phyloP scores from a whole-genome alignment of 768 basidiomycete species.

The Russula dissimulans region DNA sequence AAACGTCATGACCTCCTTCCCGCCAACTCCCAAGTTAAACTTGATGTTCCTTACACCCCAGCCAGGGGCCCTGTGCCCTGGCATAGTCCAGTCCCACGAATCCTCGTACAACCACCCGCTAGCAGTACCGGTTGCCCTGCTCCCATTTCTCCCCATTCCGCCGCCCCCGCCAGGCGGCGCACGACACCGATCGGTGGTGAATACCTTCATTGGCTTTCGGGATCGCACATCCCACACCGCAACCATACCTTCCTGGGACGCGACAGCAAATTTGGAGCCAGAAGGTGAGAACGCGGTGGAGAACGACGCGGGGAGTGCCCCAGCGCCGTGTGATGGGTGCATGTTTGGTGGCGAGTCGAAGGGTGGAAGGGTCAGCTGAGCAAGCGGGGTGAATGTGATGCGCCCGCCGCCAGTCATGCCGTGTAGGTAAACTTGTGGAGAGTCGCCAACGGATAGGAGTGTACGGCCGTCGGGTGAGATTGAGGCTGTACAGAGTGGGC shows the following conservation, averaged over 20 bases:
- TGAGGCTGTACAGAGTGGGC: slow-evolving; percentile 45
- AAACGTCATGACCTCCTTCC: slow-evolving; percentile 76
- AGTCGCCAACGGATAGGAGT: slow-evolving; percentile 86
- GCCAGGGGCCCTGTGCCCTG: slow-evolving; percentile 47
- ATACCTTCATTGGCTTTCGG: slow-evolving; percentile 57
- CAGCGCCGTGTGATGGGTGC: slow-evolving; percentile 1
- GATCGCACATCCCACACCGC: slow-evolving; percentile 80
- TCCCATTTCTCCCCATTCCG: slow-evolving; percentile 12
- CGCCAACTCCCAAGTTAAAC: slow-evolving; percentile 54
- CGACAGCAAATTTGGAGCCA: slow-evolving; percentile 73
- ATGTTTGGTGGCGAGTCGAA: slow-evolving; percentile 29
- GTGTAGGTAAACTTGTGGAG: slow-evolving; percentile 76
- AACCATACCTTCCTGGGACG: slow-evolving; percentile 72
- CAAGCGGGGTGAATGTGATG: slow-evolving; percentile 56
- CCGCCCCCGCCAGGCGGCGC: slow-evolving; percentile 16
- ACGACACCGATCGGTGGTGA: slow-evolving; percentile 43
- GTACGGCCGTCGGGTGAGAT: slow-evolving; percentile 84
- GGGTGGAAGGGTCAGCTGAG: slow-evolving; percentile 56
- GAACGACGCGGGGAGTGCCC: slow-evolving; percentile 58
- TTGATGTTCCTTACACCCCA: slow-evolving; percentile 85
- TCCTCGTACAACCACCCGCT: slow-evolving; percentile 52
- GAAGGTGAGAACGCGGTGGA: slow-evolving; percentile 70
- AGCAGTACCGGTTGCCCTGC: slow-evolving; percentile 31
- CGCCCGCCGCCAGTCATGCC: slow-evolving; percentile 56
- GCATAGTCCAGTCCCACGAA: slow-evolving; percentile 57